These are phyloP conservation scores for Apocynum venetum DNA, from an alignment of 257 asterid species.

Conservation along the genomic window DNA sequence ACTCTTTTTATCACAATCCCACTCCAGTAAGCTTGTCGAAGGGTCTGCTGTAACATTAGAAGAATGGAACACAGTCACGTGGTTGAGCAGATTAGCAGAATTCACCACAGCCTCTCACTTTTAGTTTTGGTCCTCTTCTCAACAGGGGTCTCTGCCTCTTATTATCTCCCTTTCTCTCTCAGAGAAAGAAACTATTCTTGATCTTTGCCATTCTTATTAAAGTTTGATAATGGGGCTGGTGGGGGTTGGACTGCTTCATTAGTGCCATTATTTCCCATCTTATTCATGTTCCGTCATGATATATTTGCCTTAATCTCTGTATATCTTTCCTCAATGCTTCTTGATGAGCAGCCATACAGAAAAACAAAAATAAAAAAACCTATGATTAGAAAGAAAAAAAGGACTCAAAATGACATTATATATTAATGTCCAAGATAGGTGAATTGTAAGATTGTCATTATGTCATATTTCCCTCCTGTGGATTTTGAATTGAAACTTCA, in stretches of 20 bases:
- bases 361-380: not conserved
- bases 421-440: conserved; percentile 5
- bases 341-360: conserved; percentile 61
- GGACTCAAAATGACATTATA: not conserved
- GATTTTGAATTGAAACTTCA: not conserved
- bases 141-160: not conserved
- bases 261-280: conserved; percentile 24
- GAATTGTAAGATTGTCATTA: conserved; percentile 2
- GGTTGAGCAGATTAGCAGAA: conserved; percentile 14
- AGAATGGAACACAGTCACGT: conserved; percentile 30
- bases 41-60: conserved; percentile 19
- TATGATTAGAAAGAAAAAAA: not conserved
- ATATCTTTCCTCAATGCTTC: conserved; percentile 86
- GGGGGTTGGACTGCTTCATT: conserved; percentile 18
- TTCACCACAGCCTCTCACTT: conserved; percentile 17
- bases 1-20: conserved; percentile 5
- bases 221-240: conserved; percentile 15
- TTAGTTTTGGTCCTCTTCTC: conserved; percentile 3
- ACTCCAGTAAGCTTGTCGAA: conserved; percentile 16
- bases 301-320: conserved; percentile 64
- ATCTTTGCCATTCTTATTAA: conserved; percentile 28
- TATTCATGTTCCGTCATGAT: conserved; percentile 61
- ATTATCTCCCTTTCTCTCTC: not conserved
- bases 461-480: not conserved
- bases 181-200: conserved; percentile 17